Conservation (phyloP, 805 yeast genomes). For the Candida xiaguanensis region DNA sequence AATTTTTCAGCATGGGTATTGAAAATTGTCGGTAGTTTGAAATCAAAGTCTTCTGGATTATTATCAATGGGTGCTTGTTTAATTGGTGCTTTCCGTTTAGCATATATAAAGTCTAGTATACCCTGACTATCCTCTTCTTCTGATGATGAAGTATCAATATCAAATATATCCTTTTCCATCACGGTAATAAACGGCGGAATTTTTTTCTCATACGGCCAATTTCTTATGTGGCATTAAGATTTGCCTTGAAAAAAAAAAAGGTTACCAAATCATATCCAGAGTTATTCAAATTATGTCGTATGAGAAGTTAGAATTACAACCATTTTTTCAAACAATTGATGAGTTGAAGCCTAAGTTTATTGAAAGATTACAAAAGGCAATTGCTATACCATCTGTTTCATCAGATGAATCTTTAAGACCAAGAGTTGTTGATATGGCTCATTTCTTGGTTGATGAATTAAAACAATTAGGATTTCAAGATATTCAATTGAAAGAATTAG, state of each 20-base stretch:
- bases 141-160: constrained; percentile 3
- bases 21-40: constrained; percentile 28
- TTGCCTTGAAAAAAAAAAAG: not conserved
- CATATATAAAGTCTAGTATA: not conserved
- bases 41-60: constrained; percentile 15
- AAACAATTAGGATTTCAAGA: constrained; percentile 73
- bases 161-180: constrained; percentile 2
- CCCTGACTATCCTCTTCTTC: constrained; percentile 1
- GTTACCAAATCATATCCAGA: not conserved
- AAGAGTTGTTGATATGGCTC: constrained; percentile 84
- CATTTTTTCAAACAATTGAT: constrained; percentile 61
- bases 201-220: not conserved
- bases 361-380: constrained; percentile 73
- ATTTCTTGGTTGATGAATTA: constrained; percentile 71
- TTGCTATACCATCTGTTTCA: constrained; percentile 92
- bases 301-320: constrained; percentile 39
- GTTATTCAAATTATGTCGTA: constrained; percentile 26
- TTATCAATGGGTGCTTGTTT: not conserved
- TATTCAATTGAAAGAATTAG: constrained; percentile 77
- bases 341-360: constrained; percentile 74
- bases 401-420: constrained; percentile 87
- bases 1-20: constrained; percentile 24
- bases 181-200: constrained; percentile 1
- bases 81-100: not conserved
- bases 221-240: constrained; percentile 1